Evolutionary conservation across 140 eudicot genomes (phyloP).

Genomic region (Ambrosia hybrid): DNA sequence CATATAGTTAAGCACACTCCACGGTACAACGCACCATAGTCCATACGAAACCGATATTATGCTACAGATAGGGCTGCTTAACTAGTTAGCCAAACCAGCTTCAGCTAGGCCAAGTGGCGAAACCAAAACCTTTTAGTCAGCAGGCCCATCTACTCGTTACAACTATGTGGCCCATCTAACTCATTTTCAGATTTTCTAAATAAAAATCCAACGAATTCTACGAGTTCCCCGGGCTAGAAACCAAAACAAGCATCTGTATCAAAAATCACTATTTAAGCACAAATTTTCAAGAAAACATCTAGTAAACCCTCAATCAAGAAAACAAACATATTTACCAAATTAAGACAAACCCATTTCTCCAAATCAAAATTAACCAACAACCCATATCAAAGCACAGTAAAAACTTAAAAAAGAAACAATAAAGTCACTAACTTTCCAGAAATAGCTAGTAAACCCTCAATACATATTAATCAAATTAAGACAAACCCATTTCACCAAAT

Average conservation of each 20-base stretch:
- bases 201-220: too few relatives aligned
- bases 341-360: neutral
- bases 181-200: too few relatives aligned
- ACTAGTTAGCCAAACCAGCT: too few relatives aligned
- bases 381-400: neutral
- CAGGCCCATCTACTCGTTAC: too few relatives aligned
- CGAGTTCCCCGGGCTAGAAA: too few relatives aligned
- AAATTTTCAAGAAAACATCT: slow-evolving; percentile 28
- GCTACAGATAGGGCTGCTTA: too few relatives aligned
- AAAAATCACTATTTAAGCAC: neutral
- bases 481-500: neutral
- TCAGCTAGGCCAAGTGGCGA: too few relatives aligned
- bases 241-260: too few relatives aligned
- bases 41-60: neutral
- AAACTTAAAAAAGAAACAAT: neutral
- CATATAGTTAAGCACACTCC: neutral
- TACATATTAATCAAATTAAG: neutral
- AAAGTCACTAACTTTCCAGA: slow-evolving; percentile 30
- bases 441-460: neutral
- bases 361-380: neutral
- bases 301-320: neutral
- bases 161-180: too few relatives aligned
- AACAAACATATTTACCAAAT: neutral
- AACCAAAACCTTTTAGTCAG: too few relatives aligned
- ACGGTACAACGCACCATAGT: neutral